Conservation (phyloP, 2,329 filamentous ascomycete species). For the Knufia fluminis region DNA sequence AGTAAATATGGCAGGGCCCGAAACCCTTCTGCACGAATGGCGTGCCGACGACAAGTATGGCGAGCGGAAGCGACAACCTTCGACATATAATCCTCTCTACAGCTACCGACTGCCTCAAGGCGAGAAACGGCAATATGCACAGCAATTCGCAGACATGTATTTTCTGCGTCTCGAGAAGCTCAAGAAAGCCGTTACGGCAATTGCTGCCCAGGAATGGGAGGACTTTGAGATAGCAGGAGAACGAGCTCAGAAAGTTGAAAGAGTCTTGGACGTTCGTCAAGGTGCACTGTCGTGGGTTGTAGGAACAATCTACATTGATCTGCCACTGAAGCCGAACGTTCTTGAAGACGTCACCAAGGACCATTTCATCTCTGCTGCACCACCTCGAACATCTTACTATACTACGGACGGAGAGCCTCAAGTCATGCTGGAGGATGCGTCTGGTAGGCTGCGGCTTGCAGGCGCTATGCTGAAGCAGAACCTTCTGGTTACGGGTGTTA, state of each 20-base stretch:
- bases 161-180: constrained; percentile 81
- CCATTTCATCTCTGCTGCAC: constrained; percentile 83
- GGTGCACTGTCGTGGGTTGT: constrained; percentile 92
- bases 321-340: constrained; percentile 92
- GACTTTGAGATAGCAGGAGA: constrained; percentile 69
- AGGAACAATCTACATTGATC: constrained; percentile 94
- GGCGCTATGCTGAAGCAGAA: constrained; percentile 59
- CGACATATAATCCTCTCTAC: constrained; percentile 63
- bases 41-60: constrained; percentile 31
- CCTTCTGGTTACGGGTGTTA: constrained; percentile 80
- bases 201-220: constrained; percentile 67
- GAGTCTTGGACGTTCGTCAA: constrained; percentile 90
- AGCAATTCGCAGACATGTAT: constrained; percentile 97
- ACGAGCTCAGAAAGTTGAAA: constrained; percentile 63
- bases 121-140: constrained; percentile 63
- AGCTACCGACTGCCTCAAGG: constrained; percentile 64
- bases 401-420: constrained; percentile 53
- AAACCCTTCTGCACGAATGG: constrained; percentile 11
- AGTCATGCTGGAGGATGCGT: constrained; percentile 91
- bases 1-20: constrained; percentile 6
- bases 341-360: constrained; percentile 91
- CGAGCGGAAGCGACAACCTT: constrained; percentile 42
- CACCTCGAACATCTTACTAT: constrained; percentile 66
- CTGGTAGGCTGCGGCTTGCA: constrained; percentile 71
- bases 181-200: constrained; percentile 69